Conservation (phyloP, 1,139 yeast genomes). For the Pichia sorboxylosa region DNA sequence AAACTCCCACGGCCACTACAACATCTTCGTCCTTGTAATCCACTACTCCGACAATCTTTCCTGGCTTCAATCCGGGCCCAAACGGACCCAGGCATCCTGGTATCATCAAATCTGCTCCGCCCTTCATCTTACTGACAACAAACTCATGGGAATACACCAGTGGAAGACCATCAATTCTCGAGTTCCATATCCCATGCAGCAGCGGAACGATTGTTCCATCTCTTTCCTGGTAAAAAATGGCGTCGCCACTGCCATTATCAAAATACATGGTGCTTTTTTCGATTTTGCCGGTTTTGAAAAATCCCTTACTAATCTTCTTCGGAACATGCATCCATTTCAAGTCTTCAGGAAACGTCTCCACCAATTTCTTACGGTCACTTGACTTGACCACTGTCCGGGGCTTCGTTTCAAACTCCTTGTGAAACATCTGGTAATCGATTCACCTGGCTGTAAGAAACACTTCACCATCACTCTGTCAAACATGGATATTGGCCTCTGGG, state of each 20-base stretch:
- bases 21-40: constrained; percentile 49
- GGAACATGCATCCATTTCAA: constrained; percentile 31
- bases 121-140: constrained; percentile 51
- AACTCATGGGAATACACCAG: constrained; percentile 57
- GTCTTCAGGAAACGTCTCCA: constrained; percentile 33
- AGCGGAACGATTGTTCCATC: constrained; percentile 52
- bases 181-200: constrained; percentile 59
- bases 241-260: constrained; percentile 45
- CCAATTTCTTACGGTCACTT: constrained; percentile 61
- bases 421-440: constrained; percentile 60
- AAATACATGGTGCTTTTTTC: constrained; percentile 53
- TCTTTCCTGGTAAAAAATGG: constrained; percentile 60
- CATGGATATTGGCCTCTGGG: too few relatives aligned
- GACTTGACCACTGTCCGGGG: constrained; percentile 71
- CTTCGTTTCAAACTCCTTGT: constrained; percentile 53
- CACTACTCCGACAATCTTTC: constrained; percentile 62
- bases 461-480: too few relatives aligned
- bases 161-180: constrained; percentile 33
- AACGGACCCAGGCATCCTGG: constrained; percentile 84
- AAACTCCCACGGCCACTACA: constrained; percentile 65
- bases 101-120: constrained; percentile 85
- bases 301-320: constrained; percentile 49
- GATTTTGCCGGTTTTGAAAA: constrained; percentile 45
- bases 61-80: constrained; percentile 35
- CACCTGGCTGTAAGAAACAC: too few relatives aligned